phyloP scores from a whole-genome alignment of 768 basidiomycete species.

The Hericium coralloides region DNA sequence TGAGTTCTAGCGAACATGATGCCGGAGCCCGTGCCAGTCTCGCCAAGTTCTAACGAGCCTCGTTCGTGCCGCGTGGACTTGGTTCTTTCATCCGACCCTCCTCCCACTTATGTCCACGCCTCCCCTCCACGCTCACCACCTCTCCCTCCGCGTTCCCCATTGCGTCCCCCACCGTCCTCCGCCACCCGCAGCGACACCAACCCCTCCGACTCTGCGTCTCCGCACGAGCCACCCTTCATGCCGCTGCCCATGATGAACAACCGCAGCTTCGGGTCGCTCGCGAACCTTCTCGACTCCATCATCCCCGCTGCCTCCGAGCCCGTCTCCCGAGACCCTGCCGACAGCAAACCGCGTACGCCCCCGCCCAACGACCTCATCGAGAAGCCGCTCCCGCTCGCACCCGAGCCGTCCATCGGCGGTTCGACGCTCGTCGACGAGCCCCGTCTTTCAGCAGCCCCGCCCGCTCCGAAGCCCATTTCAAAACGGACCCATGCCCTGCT shows the following conservation, averaged over 20 bases:
- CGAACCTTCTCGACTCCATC: constrained; percentile 11
- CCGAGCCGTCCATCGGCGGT: constrained; percentile 15
- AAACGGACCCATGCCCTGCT: constrained; percentile 73
- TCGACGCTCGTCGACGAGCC: constrained; percentile 11
- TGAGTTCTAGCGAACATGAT: no score
- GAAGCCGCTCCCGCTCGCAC: constrained; percentile 24
- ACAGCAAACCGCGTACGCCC: constrained; percentile 11
- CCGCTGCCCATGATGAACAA: constrained; percentile 16
- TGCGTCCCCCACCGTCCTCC: constrained; percentile 18
- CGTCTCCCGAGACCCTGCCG: constrained; percentile 4
- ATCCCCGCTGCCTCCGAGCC: constrained; percentile 2
- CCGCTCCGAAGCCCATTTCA: constrained; percentile 26
- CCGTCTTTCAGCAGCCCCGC: constrained; percentile 1
- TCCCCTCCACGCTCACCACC: constrained; percentile 16
- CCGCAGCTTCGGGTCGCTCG: constrained; percentile 20
- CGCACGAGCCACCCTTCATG: constrained; percentile 11
- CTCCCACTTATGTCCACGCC: constrained; percentile 13
- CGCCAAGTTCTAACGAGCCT: constrained; percentile 16
- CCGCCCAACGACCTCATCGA: constrained; percentile 17
- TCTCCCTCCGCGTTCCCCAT: constrained; percentile 22
- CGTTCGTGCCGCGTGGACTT: constrained; percentile 26
- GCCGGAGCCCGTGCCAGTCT: no score
- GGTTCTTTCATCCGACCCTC: constrained; percentile 7
- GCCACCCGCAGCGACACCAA: constrained; percentile 1
- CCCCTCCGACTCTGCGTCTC: not conserved